phyloP scores from a whole-genome alignment of 495 filamentous ascomycete species.

The Hypomontagnella submonticulosa region DNA sequence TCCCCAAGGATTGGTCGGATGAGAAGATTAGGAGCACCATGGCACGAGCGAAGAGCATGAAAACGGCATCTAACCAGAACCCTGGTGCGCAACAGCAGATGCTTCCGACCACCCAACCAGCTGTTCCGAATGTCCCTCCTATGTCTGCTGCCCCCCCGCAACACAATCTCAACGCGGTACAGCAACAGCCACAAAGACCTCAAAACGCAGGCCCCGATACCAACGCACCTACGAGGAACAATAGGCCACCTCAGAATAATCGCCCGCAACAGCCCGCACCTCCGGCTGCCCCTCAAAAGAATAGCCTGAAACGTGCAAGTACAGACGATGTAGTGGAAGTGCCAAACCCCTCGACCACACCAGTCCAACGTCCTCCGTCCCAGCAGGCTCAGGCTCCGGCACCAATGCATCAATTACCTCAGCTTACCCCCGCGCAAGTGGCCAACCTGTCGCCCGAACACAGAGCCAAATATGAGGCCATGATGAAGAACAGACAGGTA shows the following conservation, averaged over 20 bases:
- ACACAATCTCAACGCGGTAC: slow-evolving; percentile 15
- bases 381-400: slow-evolving; percentile 39
- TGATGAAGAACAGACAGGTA: slow-evolving; percentile 45
- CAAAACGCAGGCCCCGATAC: slow-evolving; percentile 36
- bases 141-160: slow-evolving; percentile 41
- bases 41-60: slow-evolving; percentile 44
- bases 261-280: slow-evolving; percentile 30
- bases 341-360: slow-evolving; percentile 53
- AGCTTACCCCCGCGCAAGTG: slow-evolving; percentile 63
- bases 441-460: slow-evolving; percentile 64
- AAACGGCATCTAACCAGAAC: slow-evolving; percentile 42
- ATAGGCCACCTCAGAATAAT: slow-evolving; percentile 37
- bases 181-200: slow-evolving; percentile 38
- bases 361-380: slow-evolving; percentile 48
- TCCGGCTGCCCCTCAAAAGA: slow-evolving; percentile 38
- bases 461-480: slow-evolving; percentile 54
- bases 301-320: slow-evolving; percentile 65
- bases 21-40: slow-evolving; percentile 61
- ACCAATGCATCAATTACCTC: slow-evolving; percentile 16
- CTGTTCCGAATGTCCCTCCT: slow-evolving; percentile 52
- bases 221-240: slow-evolving; percentile 35
- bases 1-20: slow-evolving; percentile 59
- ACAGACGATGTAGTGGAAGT: slow-evolving; percentile 72
- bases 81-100: slow-evolving; percentile 38
- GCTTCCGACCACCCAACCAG: slow-evolving; percentile 37